Evolutionary conservation across 805 yeast genomes (phyloP), one percentile per base, ranked within the genome.

Genomic region (Saturnispora halmiae): DNA sequence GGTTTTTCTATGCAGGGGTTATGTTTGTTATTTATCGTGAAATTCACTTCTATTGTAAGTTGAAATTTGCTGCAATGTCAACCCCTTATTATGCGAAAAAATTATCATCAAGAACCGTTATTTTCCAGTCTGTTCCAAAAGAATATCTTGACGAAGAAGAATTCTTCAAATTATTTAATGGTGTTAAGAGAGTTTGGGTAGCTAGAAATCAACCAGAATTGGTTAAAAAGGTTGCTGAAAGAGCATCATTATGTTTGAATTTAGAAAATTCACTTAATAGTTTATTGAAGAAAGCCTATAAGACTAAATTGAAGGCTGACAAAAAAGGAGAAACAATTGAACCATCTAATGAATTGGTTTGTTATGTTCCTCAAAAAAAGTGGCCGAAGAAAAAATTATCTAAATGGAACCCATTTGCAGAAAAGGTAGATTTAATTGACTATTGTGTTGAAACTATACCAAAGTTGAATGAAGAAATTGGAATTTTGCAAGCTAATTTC

Each of bases 81-180:
- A 74, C 94, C 8, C 95, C 95, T 15, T 71, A 77, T 46, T 85
- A 85, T 57, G 82, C 94, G 31, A 69, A 72, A 44, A 77, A 76
- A 50, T 59, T 83, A 28, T 72, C 90, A 13, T 80, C 90, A 10
- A 76, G 95, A 58, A 82, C 90, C 2, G 85, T 90, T 2, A 67
- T 90, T 38, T 77, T 88, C 60, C 94, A 83, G 61, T 74, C 83
- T 7, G 90, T 87, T 5, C 92, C 96, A 9, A 75, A 79, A 43
- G 73, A 78, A 43, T 75, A 75, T 52, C 65, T 85, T 43, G 77
- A 77, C 55, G 94, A 82, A 55, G 67, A 70, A 42, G 86, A 83
- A 40, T 75, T 90, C 45, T 67, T 73, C 51, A 79, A 79, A 55
- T 57, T 88, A 43, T 88, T 86, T 54, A 79, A 76, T 33, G 95